Base-by-base conservation (phyloP, 2,329 filamentous ascomycete species). In the Xylariaceae sp. region DNA sequence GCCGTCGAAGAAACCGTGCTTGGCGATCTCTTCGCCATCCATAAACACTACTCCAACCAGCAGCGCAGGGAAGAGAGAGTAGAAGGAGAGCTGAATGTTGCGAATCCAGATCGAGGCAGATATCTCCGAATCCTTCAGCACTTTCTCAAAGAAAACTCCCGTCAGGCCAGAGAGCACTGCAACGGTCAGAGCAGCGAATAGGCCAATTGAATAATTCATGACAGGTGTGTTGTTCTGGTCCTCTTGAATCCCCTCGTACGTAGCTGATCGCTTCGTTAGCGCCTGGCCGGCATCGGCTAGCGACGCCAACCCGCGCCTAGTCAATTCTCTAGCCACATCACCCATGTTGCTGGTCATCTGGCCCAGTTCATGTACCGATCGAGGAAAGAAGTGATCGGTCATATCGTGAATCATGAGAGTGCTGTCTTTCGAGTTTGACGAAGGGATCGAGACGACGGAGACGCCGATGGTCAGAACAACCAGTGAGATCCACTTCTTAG, bases 81-180 rank as follows among this genome's bases (percentile, higher is more conserved):
- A 99, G 68, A 97, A 90, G 1, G 92, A 92, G 20, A 99, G 78
- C 72, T 99, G 94, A 40, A 97, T 88, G 70, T 97, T 99, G 57
- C 94, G 87, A 36, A 94, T 87, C 94, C 94, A 99, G 11, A 97
- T 80, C 0, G 91, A 93, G 5, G 87, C 87, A 41, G 85, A 81
- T 2, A 81, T 81, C 0, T 83, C 81, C n/a, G 89, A 88, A 61
- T 96, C 89, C 71, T 95, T 96, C 50, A 97, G 78, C 3, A 97
- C 86, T 73, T 95, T 97, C 71, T 97, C 90, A 61, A 93, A 92
- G 65, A 90, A 91, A 1, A 93, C 91, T 0, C 92, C 89, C 0
- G 91, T 93, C 42, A 96, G 75, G 2, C 92, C 92, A 1, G 92
- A 96, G 6, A 94, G 81, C 8, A 86, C 77, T 45, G 91, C 92